Conservation (phyloP, 768 basidiomycete species). For the Inosperma sp. region DNA sequence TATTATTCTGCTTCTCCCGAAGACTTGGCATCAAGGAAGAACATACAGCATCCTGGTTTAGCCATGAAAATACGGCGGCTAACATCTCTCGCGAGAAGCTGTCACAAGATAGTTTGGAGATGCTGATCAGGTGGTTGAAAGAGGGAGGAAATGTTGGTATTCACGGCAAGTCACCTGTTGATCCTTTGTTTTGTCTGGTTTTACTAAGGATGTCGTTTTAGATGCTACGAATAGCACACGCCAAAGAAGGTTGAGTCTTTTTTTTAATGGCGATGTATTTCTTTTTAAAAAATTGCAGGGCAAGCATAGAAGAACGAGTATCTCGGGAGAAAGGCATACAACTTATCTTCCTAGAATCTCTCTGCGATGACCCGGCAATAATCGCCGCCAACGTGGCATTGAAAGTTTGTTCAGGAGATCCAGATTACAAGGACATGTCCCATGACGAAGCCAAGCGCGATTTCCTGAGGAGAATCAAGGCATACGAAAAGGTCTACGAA, state of each 20-base stretch:
- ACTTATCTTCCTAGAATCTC: slow-evolving; percentile 90
- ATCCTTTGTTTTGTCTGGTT: background rate
- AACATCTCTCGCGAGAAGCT: slow-evolving; percentile 73
- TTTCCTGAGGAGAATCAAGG: slow-evolving; percentile 85
- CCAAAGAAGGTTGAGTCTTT: slow-evolving; percentile 49
- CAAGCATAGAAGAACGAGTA: slow-evolving; percentile 80
- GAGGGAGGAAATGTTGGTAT: slow-evolving; percentile 96
- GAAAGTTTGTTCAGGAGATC: slow-evolving; percentile 95
- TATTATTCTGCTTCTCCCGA: slow-evolving; percentile 31
- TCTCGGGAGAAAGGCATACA: slow-evolving; percentile 81
- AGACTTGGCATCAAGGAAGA: slow-evolving; percentile 78
- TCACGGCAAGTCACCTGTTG: slow-evolving; percentile 58
- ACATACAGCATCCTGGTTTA: slow-evolving; percentile 89
- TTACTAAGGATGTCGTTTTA: slow-evolving; percentile 26
- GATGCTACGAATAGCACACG: slow-evolving; percentile 95
- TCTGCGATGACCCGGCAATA: slow-evolving; percentile 89
- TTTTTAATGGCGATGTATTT: too few species aligned
- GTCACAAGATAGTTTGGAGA: slow-evolving; percentile 89
- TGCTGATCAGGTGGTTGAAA: slow-evolving; percentile 92
- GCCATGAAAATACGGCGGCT: slow-evolving; percentile 76
- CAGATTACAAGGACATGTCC: slow-evolving; percentile 90
- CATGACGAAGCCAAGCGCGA: slow-evolving; percentile 83
- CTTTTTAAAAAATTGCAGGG: slow-evolving; percentile 38
- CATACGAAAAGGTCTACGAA: slow-evolving; percentile 95
- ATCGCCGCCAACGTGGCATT: slow-evolving; percentile 95